Evolutionary conservation across 495 filamentous ascomycete species (phyloP).

Genomic region (Penicillium egyptiacum): DNA sequence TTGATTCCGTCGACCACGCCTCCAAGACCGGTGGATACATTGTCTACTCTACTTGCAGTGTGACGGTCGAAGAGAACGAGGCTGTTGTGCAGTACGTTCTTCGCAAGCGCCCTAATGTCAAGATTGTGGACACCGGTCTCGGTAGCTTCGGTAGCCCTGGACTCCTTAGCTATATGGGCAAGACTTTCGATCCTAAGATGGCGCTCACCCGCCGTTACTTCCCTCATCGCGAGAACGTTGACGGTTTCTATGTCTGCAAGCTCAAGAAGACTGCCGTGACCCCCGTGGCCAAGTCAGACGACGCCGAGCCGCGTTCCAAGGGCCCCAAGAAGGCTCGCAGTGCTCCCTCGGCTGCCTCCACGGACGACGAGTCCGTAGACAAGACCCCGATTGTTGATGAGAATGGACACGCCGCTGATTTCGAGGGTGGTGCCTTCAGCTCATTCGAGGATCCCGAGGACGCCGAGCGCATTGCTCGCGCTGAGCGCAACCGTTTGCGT

Average conservation of each 20-base stretch:
- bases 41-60: constrained; percentile 90
- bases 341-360: constrained; percentile 24
- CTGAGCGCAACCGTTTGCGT: constrained; percentile 55
- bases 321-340: constrained; percentile 11
- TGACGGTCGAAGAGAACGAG: constrained; percentile 93
- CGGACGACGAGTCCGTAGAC: constrained; percentile 38
- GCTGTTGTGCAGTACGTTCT: constrained; percentile 91
- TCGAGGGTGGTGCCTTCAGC: constrained; percentile 57
- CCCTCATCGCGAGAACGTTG: constrained; percentile 93
- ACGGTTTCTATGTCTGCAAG: constrained; percentile 98
- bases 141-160: constrained; percentile 86
- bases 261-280: constrained; percentile 88
- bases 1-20: constrained; percentile 86
- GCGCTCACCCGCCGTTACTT: constrained; percentile 87
- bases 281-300: constrained; percentile 51
- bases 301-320: constrained; percentile 19
- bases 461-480: constrained; percentile 57
- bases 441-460: constrained; percentile 67
- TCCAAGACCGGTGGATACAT: constrained; percentile 89
- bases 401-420: constrained; percentile 28
- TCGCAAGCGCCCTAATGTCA: constrained; percentile 86
- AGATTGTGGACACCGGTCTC: constrained; percentile 87
- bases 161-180: constrained; percentile 83
- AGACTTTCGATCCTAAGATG: constrained; percentile 83
- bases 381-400: constrained; percentile 50